A percentile compares a stretch with the other conserved stretches of the same genome.
Conservation (phyloP, 768 basidiomycete genomes). For the Kwoniella sp. region DNA sequence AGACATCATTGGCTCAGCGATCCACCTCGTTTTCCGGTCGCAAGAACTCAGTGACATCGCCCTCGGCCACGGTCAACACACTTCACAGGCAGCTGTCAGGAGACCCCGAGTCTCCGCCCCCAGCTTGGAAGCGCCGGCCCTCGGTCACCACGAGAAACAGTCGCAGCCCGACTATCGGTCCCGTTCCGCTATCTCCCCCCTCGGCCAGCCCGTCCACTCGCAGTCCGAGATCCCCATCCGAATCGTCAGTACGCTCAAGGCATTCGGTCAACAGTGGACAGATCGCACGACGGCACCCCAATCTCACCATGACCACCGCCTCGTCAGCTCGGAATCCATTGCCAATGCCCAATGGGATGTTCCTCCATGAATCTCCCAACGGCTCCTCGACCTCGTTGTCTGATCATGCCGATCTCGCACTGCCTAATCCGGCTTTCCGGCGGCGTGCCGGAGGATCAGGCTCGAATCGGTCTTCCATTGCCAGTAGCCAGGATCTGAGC, state of each 20-base stretch:
- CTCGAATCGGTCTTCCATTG: conserved; percentile 32
- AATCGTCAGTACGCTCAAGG: conserved; percentile 10
- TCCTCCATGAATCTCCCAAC: conserved; percentile 33
- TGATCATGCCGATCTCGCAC: conserved; percentile 17
- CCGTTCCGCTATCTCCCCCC: neutral
- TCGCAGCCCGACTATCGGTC: neutral
- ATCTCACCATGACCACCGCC: conserved; percentile 13
- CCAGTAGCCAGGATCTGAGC: conserved; percentile 23
- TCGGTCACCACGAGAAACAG: conserved; percentile 12
- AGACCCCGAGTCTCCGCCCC: conserved; percentile 36
- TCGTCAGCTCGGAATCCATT: conserved; percentile 4
- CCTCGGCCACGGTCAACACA: conserved; percentile 17
- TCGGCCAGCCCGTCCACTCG: neutral
- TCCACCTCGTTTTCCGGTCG: conserved; percentile 7
- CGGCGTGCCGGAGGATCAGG: conserved; percentile 17
- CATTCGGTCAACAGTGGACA: neutral
- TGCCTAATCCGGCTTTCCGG: conserved; percentile 40
- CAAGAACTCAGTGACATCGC: no score
- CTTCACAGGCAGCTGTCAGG: conserved; percentile 37
- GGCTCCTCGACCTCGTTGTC: conserved; percentile 23
- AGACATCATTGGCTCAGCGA: conserved; percentile 4
- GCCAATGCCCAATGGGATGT: conserved; percentile 21
- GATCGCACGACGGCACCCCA: conserved; percentile 12
- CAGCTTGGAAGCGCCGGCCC: conserved; percentile 45
- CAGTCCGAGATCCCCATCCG: conserved; percentile 11